A percentile compares a stretch with the other conserved stretches of the same genome.
Conservation (phyloP, 1,284 basidiomycete genomes). For the Volvariella volvacea region DNA sequence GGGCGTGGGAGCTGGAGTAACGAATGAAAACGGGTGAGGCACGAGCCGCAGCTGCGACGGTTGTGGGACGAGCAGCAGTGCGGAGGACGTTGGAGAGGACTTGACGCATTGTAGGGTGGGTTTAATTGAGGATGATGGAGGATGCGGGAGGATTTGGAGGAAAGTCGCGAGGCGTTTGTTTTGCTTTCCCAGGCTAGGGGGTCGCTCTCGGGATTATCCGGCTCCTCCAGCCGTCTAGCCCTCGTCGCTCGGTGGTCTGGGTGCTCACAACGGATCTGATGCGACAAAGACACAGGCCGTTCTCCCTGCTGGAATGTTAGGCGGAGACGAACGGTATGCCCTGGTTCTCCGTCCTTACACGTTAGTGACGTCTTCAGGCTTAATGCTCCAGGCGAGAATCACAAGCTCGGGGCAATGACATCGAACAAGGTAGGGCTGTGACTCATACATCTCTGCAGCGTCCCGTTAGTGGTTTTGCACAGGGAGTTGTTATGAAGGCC, state of each 20-base stretch:
- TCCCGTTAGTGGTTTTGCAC: too few relatives aligned
- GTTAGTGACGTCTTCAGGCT: too few relatives aligned
- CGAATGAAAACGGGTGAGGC: slow-evolving; percentile 40
- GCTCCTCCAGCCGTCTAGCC: slow-evolving; percentile 6
- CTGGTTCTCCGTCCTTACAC: too few relatives aligned
- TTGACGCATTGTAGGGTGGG: slow-evolving; percentile 18
- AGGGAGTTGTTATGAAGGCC: too few relatives aligned
- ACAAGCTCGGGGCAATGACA: too few relatives aligned
- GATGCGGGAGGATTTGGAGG: slow-evolving; percentile 10
- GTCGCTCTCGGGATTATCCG: slow-evolving; percentile 8
- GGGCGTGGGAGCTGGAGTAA: slow-evolving; percentile 54
- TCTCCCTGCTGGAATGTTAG: too few relatives aligned
- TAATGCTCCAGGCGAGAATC: too few relatives aligned
- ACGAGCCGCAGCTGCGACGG: slow-evolving; percentile 24
- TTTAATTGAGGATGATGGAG: slow-evolving; percentile 17
- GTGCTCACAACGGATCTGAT: not conserved
- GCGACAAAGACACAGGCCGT: too few relatives aligned
- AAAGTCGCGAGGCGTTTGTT: slow-evolving; percentile 16
- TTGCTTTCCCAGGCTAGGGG: slow-evolving; percentile 22
- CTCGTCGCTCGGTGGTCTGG: not conserved
- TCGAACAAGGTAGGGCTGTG: too few relatives aligned
- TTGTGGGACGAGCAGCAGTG: slow-evolving; percentile 36
- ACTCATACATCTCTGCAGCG: too few relatives aligned
- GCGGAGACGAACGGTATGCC: too few relatives aligned
- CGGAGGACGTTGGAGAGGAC: slow-evolving; percentile 55